Conservation (phyloP, 768 basidiomycete genomes). For the Lactarius vividus region DNA sequence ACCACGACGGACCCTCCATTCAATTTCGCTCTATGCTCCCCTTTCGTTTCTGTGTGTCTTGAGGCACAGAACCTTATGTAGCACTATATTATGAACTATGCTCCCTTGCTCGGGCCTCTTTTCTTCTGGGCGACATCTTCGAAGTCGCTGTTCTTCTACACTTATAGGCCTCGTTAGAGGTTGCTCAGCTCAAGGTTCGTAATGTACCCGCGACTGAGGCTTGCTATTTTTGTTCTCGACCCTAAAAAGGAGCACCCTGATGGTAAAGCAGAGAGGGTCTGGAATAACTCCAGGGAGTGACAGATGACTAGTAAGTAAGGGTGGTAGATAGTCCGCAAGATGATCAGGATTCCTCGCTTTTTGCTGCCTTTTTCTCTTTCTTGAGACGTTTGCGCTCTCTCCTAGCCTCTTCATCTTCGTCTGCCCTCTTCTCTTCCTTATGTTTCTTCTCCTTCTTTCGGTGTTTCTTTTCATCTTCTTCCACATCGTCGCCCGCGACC, state of each 20-base stretch:
- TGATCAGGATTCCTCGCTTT: conserved; percentile 36
- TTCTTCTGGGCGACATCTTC: background rate
- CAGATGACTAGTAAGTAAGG: background rate
- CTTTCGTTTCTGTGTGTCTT: too few species aligned
- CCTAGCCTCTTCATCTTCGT: conserved; percentile 58
- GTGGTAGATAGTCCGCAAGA: conserved; percentile 7
- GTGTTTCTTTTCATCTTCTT: conserved; percentile 55
- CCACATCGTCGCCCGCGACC: conserved; percentile 40
- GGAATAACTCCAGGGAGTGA: background rate
- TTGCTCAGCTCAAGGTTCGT: background rate
- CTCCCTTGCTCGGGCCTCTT: background rate
- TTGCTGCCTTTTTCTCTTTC: conserved; percentile 63
- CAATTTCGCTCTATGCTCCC: too few species aligned
- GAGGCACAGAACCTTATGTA: too few species aligned
- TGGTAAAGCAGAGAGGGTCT: background rate
- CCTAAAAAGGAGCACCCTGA: background rate
- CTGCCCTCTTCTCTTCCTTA: conserved; percentile 36
- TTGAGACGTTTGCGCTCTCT: conserved; percentile 62
- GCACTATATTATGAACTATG: background rate
- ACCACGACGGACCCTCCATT: too few species aligned
- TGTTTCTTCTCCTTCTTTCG: conserved; percentile 43
- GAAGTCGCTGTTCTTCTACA: background rate
- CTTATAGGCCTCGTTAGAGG: background rate
- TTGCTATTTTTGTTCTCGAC: background rate
- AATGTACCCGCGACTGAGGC: background rate